Percentiles rank a stretch among this genome's conserved stretches.
phyloP scores from a whole-genome alignment of 2,329 filamentous ascomycete species.

The Calonectria henricotiae region DNA sequence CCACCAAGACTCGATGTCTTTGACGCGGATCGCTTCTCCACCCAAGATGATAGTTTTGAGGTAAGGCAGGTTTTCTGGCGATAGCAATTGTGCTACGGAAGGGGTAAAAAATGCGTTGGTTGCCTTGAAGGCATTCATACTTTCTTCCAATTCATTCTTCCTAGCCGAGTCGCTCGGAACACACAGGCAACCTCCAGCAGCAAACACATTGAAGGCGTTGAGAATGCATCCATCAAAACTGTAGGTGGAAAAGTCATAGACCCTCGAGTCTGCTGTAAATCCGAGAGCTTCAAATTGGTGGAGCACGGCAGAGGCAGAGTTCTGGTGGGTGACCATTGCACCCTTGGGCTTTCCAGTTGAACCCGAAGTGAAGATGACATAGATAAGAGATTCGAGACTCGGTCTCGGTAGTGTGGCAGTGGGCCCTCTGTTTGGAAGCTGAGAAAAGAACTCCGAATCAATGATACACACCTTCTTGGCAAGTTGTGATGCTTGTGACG shows the following conservation, averaged over 20 bases:
- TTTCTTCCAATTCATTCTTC: slow-evolving; percentile 61
- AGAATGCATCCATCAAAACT: slow-evolving; percentile 44
- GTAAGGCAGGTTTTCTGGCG: slow-evolving; percentile 45
- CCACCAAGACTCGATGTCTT: slow-evolving; percentile 9
- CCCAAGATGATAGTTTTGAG: not conserved
- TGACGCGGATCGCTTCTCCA: not conserved
- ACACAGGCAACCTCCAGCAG: slow-evolving; percentile 65
- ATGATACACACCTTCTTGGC: not conserved
- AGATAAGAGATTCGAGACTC: not conserved
- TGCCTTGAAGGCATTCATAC: slow-evolving; percentile 38
- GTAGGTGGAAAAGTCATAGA: slow-evolving; percentile 46
- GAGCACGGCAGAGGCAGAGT: slow-evolving; percentile 25
- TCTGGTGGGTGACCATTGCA: slow-evolving; percentile 37
- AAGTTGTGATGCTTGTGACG: not conserved
- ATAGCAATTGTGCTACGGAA: slow-evolving; percentile 63
- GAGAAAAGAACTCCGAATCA: not conserved
- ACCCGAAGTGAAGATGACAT: slow-evolving; percentile 39
- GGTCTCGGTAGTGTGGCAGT: not conserved
- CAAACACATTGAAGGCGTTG: slow-evolving; percentile 39
- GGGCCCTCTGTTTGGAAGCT: not conserved
- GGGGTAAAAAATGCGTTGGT: slow-evolving; percentile 58
- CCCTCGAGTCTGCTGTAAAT: slow-evolving; percentile 35
- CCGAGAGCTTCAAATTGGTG: slow-evolving; percentile 29
- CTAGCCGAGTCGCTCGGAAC: slow-evolving; percentile 69
- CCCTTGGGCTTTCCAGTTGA: slow-evolving; percentile 39